Evolutionary conservation across 2,329 filamentous ascomycete species (phyloP), one percentile per base, ranked within the genome.

Genomic region (Fusarium sp.): DNA sequence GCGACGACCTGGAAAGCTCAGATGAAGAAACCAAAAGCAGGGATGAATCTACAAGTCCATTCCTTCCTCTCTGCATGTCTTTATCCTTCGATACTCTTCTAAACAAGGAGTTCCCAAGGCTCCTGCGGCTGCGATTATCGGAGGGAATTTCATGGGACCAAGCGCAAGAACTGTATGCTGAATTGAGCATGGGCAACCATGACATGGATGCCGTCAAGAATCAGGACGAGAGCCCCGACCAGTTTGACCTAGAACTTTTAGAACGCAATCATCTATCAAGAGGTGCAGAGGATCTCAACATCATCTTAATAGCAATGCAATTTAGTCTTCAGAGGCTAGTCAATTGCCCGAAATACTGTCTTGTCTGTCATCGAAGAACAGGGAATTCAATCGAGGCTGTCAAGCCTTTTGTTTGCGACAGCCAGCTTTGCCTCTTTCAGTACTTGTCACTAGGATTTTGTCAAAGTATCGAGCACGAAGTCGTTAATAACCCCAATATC

Each of bases 391-490:
- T 95, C 40, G 88, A 91, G 73, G 88, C 91, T 3, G 82, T 94
- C 64, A 93, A 92, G 71, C 92, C 92, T 4, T 93, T 92, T 65
- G 93, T 97, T 46, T 98, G 94, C 80, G 87, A 88, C 24, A 86
- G 88, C 15, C 83, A 86, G 3, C 84, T 98, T 5, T 98, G 94
- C 75, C 82, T 97, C 6, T 97, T 92, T 75, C 94, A 98, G 76
- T 97, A 96, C 80, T 92, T 97, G 85, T 85, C 88, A 18, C 84
- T 97, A n/a, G 94, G 93, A 0, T 91, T 97, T 74, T 94, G 94
- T 0, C 92, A 93, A 3, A 94, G 89, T 73, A 89, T 97, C 59
- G 94, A 98, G 77, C 90, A 94, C 76, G 94, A 97, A 75, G 92
- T 98, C 24, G 76, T 92, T 27, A 87, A 88, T 15, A 92, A 94